Evolutionary conservation across 768 basidiomycete genomes (phyloP).

Genomic region (Lactarius sp.): DNA sequence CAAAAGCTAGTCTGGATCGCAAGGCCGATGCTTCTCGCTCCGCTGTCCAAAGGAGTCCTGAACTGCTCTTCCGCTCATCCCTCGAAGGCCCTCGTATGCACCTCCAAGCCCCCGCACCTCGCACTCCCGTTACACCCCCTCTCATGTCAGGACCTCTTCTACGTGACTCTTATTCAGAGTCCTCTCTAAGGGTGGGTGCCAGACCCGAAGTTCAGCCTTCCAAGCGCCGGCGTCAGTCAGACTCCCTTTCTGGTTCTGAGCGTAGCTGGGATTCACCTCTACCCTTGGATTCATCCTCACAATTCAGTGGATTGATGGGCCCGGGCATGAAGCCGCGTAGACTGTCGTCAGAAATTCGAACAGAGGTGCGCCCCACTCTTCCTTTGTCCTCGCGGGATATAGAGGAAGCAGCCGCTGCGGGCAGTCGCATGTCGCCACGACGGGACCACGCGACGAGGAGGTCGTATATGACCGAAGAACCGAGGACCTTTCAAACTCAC

Average conservation of each 20-base stretch:
- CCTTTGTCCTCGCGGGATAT: not conserved
- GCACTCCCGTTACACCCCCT: conserved; percentile 7
- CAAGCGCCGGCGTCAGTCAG: conserved; percentile 19
- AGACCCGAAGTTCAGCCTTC: conserved; percentile 4
- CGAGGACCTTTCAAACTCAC: not conserved
- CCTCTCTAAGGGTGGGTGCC: conserved; percentile 15
- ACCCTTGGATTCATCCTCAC: conserved; percentile 12
- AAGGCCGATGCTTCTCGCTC: conserved; percentile 8
- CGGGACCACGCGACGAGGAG: conserved; percentile 2
- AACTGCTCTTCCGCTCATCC: conserved; percentile 6
- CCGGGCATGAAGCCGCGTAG: conserved; percentile 20
- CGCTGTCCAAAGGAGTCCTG: conserved; percentile 8
- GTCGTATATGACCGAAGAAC: conserved; percentile 8
- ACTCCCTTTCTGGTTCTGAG: conserved; percentile 8
- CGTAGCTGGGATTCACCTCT: conserved; percentile 15
- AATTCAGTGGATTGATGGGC: conserved; percentile 12
- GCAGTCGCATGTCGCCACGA: conserved; percentile 10
- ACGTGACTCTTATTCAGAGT: conserved; percentile 20
- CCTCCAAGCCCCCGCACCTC: conserved; percentile 13
- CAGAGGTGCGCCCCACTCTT: conserved; percentile 4
- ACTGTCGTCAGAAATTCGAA: conserved; percentile 16
- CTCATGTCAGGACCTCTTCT: conserved; percentile 14
- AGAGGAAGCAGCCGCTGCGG: not conserved
- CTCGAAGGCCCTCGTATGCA: conserved; percentile 9
- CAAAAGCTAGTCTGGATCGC: conserved; percentile 21